These are phyloP conservation scores for Tuber brumale DNA, from an alignment of 495 filamentous ascomycete genomes.

Conservation along the genomic window DNA sequence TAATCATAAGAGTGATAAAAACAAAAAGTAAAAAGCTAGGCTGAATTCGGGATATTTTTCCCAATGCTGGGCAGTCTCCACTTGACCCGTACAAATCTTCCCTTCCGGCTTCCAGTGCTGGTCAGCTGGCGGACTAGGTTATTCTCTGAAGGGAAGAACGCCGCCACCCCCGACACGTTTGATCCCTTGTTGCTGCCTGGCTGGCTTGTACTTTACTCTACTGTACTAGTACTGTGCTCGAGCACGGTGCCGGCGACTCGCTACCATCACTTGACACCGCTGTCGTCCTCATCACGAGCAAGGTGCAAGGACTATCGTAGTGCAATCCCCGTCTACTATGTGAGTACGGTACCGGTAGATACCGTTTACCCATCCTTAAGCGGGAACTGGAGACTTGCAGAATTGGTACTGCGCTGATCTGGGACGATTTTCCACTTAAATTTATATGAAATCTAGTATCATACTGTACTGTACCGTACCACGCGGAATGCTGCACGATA, in stretches of 20 bases:
- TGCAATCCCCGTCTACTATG: background rate
- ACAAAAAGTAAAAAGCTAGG: background rate
- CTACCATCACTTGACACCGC: background rate
- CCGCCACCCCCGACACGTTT: no score
- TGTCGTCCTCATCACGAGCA: background rate
- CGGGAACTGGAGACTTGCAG: background rate
- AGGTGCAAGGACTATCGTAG: no score
- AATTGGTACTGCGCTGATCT: background rate
- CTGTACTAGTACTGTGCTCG: background rate
- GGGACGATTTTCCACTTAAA: background rate
- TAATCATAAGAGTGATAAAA: background rate
- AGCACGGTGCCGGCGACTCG: background rate
- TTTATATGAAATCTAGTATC: background rate
- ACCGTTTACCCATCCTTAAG: background rate
- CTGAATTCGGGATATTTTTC: background rate
- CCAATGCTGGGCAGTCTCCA: background rate
- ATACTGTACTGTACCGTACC: background rate
- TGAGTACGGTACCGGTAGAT: background rate
- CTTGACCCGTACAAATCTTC: background rate
- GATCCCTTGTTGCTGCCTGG: no score
- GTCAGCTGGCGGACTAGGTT: background rate
- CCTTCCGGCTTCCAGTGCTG: background rate
- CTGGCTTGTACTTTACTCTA: background rate
- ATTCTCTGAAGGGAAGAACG: no score
- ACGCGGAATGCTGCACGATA: background rate